phyloP scores from a whole-genome alignment of 177 flowering plant genomes.

The Tripterygium wilfordii region DNA sequence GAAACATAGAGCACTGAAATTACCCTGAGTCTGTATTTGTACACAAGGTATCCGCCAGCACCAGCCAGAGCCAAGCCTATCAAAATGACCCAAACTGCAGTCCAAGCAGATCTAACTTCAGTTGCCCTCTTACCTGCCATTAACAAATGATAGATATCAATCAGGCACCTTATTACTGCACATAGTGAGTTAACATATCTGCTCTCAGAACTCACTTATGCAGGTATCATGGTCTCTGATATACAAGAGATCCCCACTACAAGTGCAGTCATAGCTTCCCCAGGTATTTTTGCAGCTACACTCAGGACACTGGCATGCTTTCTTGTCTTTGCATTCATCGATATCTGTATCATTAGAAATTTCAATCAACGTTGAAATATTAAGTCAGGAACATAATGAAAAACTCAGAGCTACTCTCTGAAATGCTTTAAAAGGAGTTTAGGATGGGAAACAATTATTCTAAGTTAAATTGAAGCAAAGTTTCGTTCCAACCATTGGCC shows the following conservation, averaged over 20 bases:
- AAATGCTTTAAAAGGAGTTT: background rate
- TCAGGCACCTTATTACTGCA: slow-evolving; percentile 3
- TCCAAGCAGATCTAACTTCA: slow-evolving; percentile 62
- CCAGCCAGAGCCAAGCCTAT: slow-evolving; percentile 71
- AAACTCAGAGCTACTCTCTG: background rate
- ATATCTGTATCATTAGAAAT: slow-evolving; percentile 43
- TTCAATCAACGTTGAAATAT: background rate
- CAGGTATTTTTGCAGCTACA: slow-evolving; percentile 87
- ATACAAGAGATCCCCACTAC: slow-evolving; percentile 72
- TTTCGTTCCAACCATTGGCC: no score
- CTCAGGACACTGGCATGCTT: slow-evolving; percentile 84
- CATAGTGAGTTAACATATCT: background rate
- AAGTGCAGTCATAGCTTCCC: slow-evolving; percentile 80
- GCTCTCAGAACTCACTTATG: slow-evolving; percentile 56
- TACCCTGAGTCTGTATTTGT: slow-evolving; percentile 92
- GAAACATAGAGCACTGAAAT: slow-evolving; percentile 11
- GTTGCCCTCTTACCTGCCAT: slow-evolving; percentile 65
- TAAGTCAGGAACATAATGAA: background rate
- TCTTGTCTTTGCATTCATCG: slow-evolving; percentile 85
- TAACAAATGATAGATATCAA: slow-evolving; percentile 6
- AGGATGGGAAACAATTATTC: no score
- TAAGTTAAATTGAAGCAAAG: no score
- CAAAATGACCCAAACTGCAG: slow-evolving; percentile 85
- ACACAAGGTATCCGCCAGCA: slow-evolving; percentile 82
- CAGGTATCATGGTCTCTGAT: slow-evolving; percentile 89